Evolutionary conservation across 768 basidiomycete genomes (phyloP).

Genomic region (Rhodosporidiobolus odoratus): DNA sequence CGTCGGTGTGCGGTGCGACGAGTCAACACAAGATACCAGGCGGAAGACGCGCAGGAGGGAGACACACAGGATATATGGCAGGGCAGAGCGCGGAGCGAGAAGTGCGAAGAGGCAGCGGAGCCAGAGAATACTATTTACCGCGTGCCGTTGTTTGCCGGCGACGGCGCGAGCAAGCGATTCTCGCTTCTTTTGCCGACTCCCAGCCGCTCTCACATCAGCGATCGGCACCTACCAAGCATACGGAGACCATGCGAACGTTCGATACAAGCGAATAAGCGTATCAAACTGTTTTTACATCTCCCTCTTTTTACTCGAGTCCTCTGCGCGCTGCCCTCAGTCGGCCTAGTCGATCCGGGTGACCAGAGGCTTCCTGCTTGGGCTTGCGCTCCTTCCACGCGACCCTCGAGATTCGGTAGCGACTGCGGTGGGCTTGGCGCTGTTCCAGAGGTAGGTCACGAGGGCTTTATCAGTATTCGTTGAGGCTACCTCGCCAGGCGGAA

Average conservation of each 20-base stretch:
- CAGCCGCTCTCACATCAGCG: too few species aligned
- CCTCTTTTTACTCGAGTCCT: neutral
- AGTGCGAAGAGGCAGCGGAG: too few species aligned
- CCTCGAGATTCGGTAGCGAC: constrained; percentile 9
- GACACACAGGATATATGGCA: too few species aligned
- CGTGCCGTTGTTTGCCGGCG: too few species aligned
- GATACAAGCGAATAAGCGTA: neutral
- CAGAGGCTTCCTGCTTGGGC: constrained; percentile 27
- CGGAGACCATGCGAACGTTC: too few species aligned
- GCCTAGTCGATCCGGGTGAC: constrained; percentile 33
- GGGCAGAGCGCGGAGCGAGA: too few species aligned
- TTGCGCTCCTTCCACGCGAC: constrained; percentile 28
- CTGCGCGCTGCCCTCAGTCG: neutral
- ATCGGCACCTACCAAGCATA: too few species aligned
- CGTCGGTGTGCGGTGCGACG: neutral
- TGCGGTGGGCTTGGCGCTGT: neutral
- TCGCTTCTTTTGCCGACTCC: too few species aligned
- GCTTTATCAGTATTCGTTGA: neutral
- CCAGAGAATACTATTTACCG: too few species aligned
- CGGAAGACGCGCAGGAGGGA: too few species aligned
- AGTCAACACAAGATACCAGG: neutral
- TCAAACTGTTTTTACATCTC: neutral
- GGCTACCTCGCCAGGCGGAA: neutral
- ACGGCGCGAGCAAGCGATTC: too few species aligned
- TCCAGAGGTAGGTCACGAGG: neutral